These are phyloP conservation scores for Hypoxylon sp. DNA, from an alignment of 2,329 filamentous ascomycete species.

Conservation along the genomic window DNA sequence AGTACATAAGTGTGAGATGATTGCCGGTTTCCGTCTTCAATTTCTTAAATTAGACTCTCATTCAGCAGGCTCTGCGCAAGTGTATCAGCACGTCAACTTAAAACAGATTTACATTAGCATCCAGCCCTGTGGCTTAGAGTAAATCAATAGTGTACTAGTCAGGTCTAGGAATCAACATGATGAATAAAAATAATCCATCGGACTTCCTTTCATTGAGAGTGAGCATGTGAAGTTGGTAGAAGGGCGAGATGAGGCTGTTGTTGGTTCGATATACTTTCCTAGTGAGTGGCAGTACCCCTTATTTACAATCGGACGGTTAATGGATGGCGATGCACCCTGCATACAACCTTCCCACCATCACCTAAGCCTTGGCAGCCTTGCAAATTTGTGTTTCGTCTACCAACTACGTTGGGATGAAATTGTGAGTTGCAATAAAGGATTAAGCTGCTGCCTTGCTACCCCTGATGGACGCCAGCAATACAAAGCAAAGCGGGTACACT, in stretches of 20 bases:
- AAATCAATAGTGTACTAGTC: background rate
- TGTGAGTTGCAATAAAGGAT: slow-evolving; percentile 38
- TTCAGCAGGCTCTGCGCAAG: slow-evolving; percentile 18
- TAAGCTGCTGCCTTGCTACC: slow-evolving; percentile 18
- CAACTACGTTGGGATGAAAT: slow-evolving; percentile 33
- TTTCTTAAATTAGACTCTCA: slow-evolving; percentile 40
- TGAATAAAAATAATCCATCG: slow-evolving; percentile 3
- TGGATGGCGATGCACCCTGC: slow-evolving; percentile 7
- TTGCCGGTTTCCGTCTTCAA: slow-evolving; percentile 18
- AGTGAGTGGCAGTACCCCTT: slow-evolving; percentile 2
- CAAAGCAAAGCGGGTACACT: background rate
- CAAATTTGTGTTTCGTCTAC: slow-evolving; percentile 6
- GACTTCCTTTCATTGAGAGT: background rate
- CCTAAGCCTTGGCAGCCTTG: slow-evolving; percentile 28
- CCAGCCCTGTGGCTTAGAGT: slow-evolving; percentile 12
- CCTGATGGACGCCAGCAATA: slow-evolving; percentile 17
- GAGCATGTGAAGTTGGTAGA: background rate
- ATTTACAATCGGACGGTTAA: slow-evolving; percentile 6
- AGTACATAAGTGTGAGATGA: slow-evolving; percentile 26
- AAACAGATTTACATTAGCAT: slow-evolving; percentile 12
- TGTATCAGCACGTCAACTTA: slow-evolving; percentile 24
- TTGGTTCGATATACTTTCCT: slow-evolving; percentile 3
- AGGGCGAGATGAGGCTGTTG: slow-evolving; percentile 13
- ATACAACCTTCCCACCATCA: slow-evolving; percentile 16
- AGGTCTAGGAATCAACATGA: background rate